Evolutionary conservation across 2,329 filamentous ascomycete species (phyloP).

Genomic region (Neoscytalidium dimidiatum): DNA sequence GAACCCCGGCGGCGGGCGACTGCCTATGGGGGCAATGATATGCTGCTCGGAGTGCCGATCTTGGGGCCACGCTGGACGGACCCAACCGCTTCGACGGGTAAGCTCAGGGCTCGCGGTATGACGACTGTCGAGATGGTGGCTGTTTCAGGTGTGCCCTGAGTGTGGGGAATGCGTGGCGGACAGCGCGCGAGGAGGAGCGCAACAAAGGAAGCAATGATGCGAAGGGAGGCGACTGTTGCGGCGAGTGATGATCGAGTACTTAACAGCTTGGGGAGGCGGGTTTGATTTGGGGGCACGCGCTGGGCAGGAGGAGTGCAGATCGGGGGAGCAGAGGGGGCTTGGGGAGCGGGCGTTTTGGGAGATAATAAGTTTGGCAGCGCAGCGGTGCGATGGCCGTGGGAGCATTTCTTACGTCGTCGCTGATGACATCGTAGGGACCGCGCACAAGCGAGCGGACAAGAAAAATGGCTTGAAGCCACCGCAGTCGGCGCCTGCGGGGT

Average conservation of each 20-base stretch:
- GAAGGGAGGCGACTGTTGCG: conserved; percentile 16
- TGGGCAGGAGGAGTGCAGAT: conserved; percentile 20
- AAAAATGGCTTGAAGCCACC: conserved; percentile 18
- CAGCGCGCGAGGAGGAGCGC: conserved; percentile 4
- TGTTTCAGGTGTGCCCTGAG: conserved; percentile 38
- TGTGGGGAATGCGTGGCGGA: conserved; percentile 32
- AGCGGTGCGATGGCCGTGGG: conserved; percentile 19
- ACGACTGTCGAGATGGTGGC: conserved; percentile 25
- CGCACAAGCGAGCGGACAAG: conserved; percentile 18
- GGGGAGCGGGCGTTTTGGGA: conserved; percentile 15
- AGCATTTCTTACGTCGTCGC: conserved; percentile 19
- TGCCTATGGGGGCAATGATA: conserved; percentile 38
- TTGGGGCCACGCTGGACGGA: conserved; percentile 25
- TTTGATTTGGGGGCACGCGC: conserved; percentile 11
- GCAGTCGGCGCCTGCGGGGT: conserved; percentile 20
- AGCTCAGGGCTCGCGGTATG: conserved; percentile 33
- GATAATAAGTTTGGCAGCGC: conserved; percentile 18
- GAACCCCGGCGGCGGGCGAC: conserved; percentile 21
- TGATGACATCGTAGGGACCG: conserved; percentile 20
- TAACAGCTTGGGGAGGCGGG: conserved; percentile 2
- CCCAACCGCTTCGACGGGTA: conserved; percentile 39
- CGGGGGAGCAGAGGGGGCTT: conserved; percentile 16
- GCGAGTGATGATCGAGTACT: conserved; percentile 15
- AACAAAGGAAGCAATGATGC: conserved; percentile 21
- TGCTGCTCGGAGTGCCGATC: conserved; percentile 40